Base-by-base conservation (phyloP, 2,329 filamentous ascomycete genomes). In the Pseudocercospora eumusae region DNA sequence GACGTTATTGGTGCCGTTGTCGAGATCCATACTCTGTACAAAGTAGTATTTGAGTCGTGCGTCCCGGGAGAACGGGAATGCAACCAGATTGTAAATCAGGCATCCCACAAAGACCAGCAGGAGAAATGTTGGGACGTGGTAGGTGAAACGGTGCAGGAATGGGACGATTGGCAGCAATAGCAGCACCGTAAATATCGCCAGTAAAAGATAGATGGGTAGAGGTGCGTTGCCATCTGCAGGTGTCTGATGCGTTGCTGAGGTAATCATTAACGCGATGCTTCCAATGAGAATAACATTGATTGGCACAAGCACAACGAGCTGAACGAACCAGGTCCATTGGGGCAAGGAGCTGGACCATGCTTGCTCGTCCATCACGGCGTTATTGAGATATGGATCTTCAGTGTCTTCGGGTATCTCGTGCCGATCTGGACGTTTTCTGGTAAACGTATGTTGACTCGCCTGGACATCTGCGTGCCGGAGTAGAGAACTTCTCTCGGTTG, bases 41-140 rank as follows among this genome's bases (percentile, higher is more conserved):
- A 98, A 97, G 76, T 88, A 96, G 53, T 93, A 82, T 76, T 98
- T 98, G 75, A 96, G 86, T 40, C 91, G 85, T 73, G 88, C 90
- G 62, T 86, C 83, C 21, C 84, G 79, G 0, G 91, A 95, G 77
- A 98, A 98, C 0, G 95, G 95, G 75, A 96, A 97, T 1, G 90
- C 91, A 2, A 85, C 78, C 4, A 97, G 84, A 72, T 96, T 96
- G 80, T 96, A 98, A 60, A 93, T 83, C 27, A 96, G 78, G 0
- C 92, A 96, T 28, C 83, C 90, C 23, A 86, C 71, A 64, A 92
- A 91, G 8, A 96, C 79, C 11, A 88, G 73, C 27, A 96, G 81
- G 15, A 97, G 76, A 69, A 96, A 87, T 0, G 88, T 79, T 0
- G 95, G 93, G 3, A 98, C 75, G 63, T 96, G 92, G 73, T 90